Evolutionary conservation across 805 yeast species (phyloP), one percentile per base, ranked within the genome.

Genomic region (Peterozyma xylosa): DNA sequence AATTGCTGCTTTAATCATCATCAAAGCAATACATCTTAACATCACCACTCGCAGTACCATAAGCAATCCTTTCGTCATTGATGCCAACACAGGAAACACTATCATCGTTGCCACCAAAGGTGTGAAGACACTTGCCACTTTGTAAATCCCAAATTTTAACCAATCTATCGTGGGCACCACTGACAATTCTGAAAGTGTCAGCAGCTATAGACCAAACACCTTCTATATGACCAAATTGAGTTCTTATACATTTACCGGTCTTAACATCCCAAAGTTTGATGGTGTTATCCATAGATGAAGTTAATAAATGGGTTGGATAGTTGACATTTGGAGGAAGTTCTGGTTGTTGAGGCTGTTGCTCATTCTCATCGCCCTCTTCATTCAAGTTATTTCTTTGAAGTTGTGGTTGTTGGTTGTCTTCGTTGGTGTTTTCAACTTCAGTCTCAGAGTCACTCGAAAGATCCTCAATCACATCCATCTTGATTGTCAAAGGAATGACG

Each of bases 161-260:
- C 33, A 80, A 70, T 49, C 88, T 76, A 67, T 93, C 99, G 58
- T 93, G 97, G 1, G 96, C 90, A 1, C 98, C 98, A 54, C 93
- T 82, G 10, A 91, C 86, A 38, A 93, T 86, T 52, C 99, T 75
- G 71, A 93, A 93, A 35, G 90, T 89, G 66, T 93, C 98, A 1
- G 97, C 96, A 14, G 93, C 88, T 45, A 93, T 84, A 37, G 91
- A 88, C 97, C 98, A 91, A 15, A 93, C 96, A 17, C 99, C 99
- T 63, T 93, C 98, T 43, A 91, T 88, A 59, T 93, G 99, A 2
- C 99, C 99, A 67, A 91, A 93, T 62, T 93, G 91, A 0, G 99
- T 93, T 46, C 96, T 73, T 10, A 89, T 77, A 57, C 98, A 91
- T 60, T 80, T 78, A 3, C 97, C 96, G 1, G 93, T 78, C 49